Percentiles rank a stretch among this genome's conserved stretches.
Conservation (phyloP, 1,139 yeast genomes). For the Lodderomyces margitis region DNA sequence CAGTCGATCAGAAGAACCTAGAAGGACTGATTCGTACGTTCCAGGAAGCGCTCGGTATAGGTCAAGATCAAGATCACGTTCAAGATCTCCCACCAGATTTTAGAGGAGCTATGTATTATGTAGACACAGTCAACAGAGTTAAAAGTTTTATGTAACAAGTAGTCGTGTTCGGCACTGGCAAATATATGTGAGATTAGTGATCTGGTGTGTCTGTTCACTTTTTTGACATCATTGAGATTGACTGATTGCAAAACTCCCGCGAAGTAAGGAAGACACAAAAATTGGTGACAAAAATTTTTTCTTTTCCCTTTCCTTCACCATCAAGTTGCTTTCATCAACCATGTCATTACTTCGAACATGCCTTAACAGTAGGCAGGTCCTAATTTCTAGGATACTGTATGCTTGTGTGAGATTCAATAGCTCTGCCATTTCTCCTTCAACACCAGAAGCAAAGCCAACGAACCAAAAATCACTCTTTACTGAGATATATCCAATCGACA, state of each 20-base stretch:
- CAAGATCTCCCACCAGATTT: slow-evolving; percentile 12
- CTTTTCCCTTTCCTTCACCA: too few relatives aligned
- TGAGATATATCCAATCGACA: slow-evolving; percentile 38
- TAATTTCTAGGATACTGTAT: slow-evolving; percentile 6
- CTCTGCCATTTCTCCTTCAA: background rate
- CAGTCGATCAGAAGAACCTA: slow-evolving; percentile 8
- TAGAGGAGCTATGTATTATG: background rate
- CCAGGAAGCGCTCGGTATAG: slow-evolving; percentile 17
- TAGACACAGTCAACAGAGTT: background rate
- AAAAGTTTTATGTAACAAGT: too few relatives aligned
- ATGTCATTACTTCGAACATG: slow-evolving; percentile 17
- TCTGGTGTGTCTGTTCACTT: too few relatives aligned
- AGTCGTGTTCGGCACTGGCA: too few relatives aligned
- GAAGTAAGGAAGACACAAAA: background rate
- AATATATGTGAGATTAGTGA: too few relatives aligned
- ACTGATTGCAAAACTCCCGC: too few relatives aligned
- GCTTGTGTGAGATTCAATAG: slow-evolving; percentile 6
- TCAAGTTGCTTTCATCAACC: background rate
- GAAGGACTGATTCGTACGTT: slow-evolving; percentile 22
- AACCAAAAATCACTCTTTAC: slow-evolving; percentile 9
- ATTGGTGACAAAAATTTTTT: slow-evolving; percentile 11
- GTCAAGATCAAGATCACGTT: slow-evolving; percentile 16
- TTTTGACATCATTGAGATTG: too few relatives aligned
- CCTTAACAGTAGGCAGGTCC: slow-evolving; percentile 3
- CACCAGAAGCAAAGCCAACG: background rate